A percentile compares a stretch with the other conserved stretches of the same genome.
These are phyloP conservation scores for Toxicodendron radicans DNA, from an alignment of 345 rosid species.

Conservation along the genomic window DNA sequence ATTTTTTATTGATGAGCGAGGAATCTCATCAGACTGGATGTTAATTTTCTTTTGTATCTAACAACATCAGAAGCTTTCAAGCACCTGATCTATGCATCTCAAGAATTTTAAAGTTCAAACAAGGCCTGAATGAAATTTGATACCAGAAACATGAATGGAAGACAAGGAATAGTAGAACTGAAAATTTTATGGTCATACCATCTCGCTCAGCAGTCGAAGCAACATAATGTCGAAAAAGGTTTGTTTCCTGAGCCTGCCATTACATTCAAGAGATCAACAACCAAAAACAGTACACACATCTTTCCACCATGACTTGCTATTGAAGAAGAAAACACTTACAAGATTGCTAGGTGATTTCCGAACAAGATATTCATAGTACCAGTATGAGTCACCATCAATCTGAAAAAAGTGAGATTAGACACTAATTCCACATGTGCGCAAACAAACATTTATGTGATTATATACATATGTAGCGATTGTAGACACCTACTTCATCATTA, in stretches of 20 bases:
- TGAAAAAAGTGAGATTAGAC: constrained; percentile 22
- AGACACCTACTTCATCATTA: constrained; percentile 42
- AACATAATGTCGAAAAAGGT: constrained; percentile 71
- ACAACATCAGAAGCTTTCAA: background rate
- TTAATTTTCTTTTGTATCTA: background rate
- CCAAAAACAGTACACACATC: background rate
- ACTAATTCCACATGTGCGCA: background rate
- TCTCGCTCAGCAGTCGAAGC: constrained; percentile 88
- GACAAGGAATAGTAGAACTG: background rate
- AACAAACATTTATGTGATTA: background rate
- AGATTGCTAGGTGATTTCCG: constrained; percentile 82
- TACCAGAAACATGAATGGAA: background rate
- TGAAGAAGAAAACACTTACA: constrained; percentile 37
- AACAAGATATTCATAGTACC: constrained; percentile 86
- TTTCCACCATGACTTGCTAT: constrained; percentile 2
- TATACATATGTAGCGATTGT: background rate
- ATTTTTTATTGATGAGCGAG: background rate
- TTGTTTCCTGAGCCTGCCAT: constrained; percentile 77
- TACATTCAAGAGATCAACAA: constrained; percentile 19
- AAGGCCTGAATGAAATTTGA: background rate
- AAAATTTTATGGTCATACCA: constrained; percentile 48
- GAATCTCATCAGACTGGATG: background rate
- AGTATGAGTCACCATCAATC: constrained; percentile 89
- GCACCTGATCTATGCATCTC: background rate
- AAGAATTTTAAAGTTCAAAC: background rate